Conservation (phyloP, 495 filamentous ascomycete genomes). For the Lasiosphaeria ovina region DNA sequence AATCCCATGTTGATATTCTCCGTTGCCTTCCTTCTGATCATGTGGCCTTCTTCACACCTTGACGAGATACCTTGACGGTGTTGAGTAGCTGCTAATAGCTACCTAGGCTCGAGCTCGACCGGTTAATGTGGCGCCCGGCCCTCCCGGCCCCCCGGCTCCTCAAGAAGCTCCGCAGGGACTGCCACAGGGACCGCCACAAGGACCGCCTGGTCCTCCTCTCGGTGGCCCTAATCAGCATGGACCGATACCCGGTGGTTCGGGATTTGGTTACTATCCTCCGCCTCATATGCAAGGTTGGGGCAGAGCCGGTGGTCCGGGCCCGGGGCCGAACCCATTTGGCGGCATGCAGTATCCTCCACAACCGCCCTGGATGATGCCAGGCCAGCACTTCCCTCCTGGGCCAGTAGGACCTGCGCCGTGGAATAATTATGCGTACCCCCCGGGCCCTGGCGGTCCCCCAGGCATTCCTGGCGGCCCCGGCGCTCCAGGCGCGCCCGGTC, state of each 20-base stretch:
- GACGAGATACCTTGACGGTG: conserved; percentile 3
- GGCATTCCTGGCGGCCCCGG: conserved; percentile 34
- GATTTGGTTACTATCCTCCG: conserved; percentile 45
- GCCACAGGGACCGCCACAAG: conserved; percentile 19
- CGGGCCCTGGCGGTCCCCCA: conserved; percentile 47
- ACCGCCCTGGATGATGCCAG: conserved; percentile 78
- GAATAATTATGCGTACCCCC: conserved; percentile 47
- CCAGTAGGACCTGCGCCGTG: conserved; percentile 58
- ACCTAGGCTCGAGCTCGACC: conserved; percentile 41
- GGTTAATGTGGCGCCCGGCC: conserved; percentile 34
- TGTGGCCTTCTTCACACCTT: conserved; percentile 12
- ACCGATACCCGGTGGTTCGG: conserved; percentile 27
- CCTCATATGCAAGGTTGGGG: conserved; percentile 56
- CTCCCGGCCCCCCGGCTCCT: conserved; percentile 13
- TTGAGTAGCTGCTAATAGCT: conserved; percentile 26
- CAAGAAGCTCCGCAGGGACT: not conserved
- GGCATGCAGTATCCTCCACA: conserved; percentile 55
- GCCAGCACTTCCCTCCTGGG: conserved; percentile 72
- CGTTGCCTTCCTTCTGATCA: conserved; percentile 99
- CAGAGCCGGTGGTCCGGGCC: conserved; percentile 29
- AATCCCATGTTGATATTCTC: conserved; percentile 80
- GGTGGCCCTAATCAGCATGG: conserved; percentile 32
- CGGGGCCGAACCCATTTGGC: conserved; percentile 36
- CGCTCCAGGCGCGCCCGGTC: conserved; percentile 22
- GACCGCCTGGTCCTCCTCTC: conserved; percentile 14